Base-by-base conservation (phyloP, 495 filamentous ascomycete species). In the Talaromyces stipitatus region DNA sequence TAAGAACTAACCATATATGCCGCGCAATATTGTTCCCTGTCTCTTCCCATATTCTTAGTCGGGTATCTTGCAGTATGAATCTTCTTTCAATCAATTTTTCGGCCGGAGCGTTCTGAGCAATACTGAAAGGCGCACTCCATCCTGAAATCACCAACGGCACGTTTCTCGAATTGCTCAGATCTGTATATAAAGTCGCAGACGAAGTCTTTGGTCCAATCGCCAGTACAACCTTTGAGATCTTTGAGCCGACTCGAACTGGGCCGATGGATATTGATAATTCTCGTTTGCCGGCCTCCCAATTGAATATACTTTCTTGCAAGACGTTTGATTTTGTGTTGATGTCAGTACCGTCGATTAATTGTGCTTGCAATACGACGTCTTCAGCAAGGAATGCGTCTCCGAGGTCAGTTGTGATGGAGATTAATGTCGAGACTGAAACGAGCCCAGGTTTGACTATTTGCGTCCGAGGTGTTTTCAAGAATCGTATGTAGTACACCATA, bases 21-120 rank as follows among this genome's bases (percentile, higher is more conserved):
- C 91, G 80, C 14, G 92, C 92, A 62, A 98, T 96, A 66, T 89
- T 96, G 66, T 97, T 91, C 6, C 92, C 92, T 2, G 91, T 91
- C 58, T 97, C 92, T 64, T 98, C 94, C 75, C 87, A 88, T 20
- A 97, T 81, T 51, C 58, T 63, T 36, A 82, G 61, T 32, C 60
- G 55, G 1, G 58, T 28, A 6, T 54, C 50, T 18, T 65, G 59
- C 20, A 71, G 51, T 24, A 50, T 60, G 55, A 89, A 74, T 0
- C 81, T 72, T 54, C 83, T 74, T 55, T 82, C 74, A 14, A 88
- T 73, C 46, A 75, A 64, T 29, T 72, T 75, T n/a, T 75, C 76
- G 0, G 78, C 72, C 11, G 72, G 68, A 0, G 60, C 36, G 12
- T 67, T 67, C 10, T 71, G 64, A 7, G 65, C 51, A 7, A 69